Percentiles rank a stretch among this genome's conserved stretches.
Evolutionary conservation across 192 early-diverging fungal genomes (phyloP).

Genomic region (Coemansia asiatica): DNA sequence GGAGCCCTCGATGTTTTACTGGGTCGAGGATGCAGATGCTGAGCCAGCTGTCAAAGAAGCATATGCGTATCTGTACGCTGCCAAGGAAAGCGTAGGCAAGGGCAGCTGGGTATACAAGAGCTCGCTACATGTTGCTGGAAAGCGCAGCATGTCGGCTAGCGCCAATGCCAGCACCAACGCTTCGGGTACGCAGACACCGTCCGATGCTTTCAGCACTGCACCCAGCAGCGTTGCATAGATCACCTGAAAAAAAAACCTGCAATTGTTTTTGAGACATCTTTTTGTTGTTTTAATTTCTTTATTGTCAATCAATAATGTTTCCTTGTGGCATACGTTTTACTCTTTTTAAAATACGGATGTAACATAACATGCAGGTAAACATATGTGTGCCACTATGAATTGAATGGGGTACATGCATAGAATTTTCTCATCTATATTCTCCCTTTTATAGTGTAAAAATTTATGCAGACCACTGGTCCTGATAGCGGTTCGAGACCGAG

Average conservation of each 20-base stretch:
- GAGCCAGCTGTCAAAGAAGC: constrained; percentile 34
- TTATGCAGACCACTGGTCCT: background rate
- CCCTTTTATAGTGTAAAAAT: background rate
- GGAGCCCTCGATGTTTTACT: constrained; percentile 56
- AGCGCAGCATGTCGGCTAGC: constrained; percentile 1
- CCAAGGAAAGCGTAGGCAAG: constrained; percentile 46
- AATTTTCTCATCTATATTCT: background rate
- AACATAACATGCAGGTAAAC: no score
- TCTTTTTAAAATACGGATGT: no score
- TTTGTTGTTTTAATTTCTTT: background rate
- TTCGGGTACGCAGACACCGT: constrained; percentile 48
- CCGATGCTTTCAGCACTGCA: constrained; percentile 51
- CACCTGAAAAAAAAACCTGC: background rate
- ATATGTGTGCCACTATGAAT: background rate
- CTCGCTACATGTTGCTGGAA: constrained; percentile 17
- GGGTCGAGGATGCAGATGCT: constrained; percentile 45
- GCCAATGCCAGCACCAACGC: constrained; percentile 9
- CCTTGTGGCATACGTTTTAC: no score
- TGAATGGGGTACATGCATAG: background rate
- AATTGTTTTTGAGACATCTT: no score
- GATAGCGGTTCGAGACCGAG: background rate
- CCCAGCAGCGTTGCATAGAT: constrained; percentile 36
- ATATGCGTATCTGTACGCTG: constrained; percentile 44
- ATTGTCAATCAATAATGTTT: background rate
- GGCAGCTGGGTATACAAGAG: constrained; percentile 52